Conservation (phyloP, 371 early-diverging fungal genomes). For the Haplosporangium sp. region DNA sequence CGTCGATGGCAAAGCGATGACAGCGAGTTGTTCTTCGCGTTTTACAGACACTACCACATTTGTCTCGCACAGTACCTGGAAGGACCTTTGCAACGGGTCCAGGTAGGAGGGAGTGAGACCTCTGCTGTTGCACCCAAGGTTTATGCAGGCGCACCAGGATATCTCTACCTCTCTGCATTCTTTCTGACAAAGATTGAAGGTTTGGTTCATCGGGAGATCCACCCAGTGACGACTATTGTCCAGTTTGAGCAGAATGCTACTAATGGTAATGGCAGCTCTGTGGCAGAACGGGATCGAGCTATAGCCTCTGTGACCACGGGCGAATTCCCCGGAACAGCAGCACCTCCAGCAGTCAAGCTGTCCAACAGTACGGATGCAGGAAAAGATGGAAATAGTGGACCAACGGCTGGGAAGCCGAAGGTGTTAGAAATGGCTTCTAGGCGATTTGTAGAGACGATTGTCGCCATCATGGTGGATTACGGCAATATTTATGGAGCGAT, state of each 20-base stretch:
- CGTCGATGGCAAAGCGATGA: conserved; percentile 70
- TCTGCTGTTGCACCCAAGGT: conserved; percentile 55
- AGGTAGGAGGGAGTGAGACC: conserved; percentile 35
- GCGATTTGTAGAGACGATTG: conserved; percentile 65
- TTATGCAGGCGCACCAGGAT: conserved; percentile 62
- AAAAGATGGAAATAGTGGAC: conserved; percentile 21
- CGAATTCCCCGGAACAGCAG: conserved; percentile 48
- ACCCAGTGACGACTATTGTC: conserved; percentile 62
- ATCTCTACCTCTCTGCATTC: conserved; percentile 64
- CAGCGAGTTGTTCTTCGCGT: conserved; percentile 67
- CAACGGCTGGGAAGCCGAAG: conserved; percentile 60
- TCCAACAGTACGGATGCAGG: conserved; percentile 23
- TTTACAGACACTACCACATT: conserved; percentile 67
- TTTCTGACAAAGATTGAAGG: conserved; percentile 63
- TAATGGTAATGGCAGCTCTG: conserved; percentile 11
- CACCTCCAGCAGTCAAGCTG: conserved; percentile 43
- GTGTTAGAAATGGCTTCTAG: conserved; percentile 63
- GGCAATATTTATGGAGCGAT: conserved; percentile 62
- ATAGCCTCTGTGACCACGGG: conserved; percentile 41
- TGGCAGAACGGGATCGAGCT: conserved; percentile 32
- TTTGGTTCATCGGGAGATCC: conserved; percentile 61
- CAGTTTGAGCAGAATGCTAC: conserved; percentile 47
- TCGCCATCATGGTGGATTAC: conserved; percentile 56
- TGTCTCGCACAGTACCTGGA: conserved; percentile 55
- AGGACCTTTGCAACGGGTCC: conserved; percentile 35